Evolutionary conservation across 305 asterid genomes (phyloP).

Genomic region (Plantago rigida): DNA sequence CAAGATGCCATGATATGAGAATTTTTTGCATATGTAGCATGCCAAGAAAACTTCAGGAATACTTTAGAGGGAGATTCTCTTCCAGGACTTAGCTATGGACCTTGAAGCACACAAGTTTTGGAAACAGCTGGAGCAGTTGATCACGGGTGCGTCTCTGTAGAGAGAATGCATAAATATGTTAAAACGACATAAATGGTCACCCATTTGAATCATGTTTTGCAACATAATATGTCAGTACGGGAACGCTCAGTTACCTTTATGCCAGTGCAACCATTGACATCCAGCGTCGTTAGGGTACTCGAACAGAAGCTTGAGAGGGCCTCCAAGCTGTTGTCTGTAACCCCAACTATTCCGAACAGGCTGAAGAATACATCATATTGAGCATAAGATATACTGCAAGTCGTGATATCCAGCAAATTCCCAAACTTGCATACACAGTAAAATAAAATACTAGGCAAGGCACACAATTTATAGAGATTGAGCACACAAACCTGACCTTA

Average conservation of each 20-base stretch:
- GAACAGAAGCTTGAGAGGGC: slow-evolving; percentile 57
- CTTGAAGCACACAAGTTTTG: slow-evolving; percentile 65
- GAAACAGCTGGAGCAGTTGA: slow-evolving; percentile 64
- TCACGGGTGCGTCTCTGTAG: slow-evolving; percentile 61
- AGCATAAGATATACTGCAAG: background rate
- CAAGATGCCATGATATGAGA: too few relatives aligned
- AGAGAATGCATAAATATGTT: background rate
- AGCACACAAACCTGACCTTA: too few relatives aligned
- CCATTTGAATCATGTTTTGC: background rate
- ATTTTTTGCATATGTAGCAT: too few relatives aligned
- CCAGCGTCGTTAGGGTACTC: slow-evolving; percentile 62
- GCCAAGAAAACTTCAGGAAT: too few relatives aligned
- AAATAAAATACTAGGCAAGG: background rate
- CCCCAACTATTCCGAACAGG: slow-evolving; percentile 93
- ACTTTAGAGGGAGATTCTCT: too few relatives aligned
- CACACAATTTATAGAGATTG: too few relatives aligned
- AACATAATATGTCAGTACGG: background rate
- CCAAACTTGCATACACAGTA: background rate
- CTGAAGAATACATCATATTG: slow-evolving; percentile 36
- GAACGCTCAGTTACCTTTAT: slow-evolving; percentile 45
- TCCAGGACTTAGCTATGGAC: slow-evolving; percentile 57
- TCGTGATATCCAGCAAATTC: background rate
- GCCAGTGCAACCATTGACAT: slow-evolving; percentile 85
- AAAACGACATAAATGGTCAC: background rate
- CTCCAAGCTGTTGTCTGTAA: slow-evolving; percentile 70